phyloP scores from a whole-genome alignment of 495 filamentous ascomycete genomes.

The Daldinia grandis region DNA sequence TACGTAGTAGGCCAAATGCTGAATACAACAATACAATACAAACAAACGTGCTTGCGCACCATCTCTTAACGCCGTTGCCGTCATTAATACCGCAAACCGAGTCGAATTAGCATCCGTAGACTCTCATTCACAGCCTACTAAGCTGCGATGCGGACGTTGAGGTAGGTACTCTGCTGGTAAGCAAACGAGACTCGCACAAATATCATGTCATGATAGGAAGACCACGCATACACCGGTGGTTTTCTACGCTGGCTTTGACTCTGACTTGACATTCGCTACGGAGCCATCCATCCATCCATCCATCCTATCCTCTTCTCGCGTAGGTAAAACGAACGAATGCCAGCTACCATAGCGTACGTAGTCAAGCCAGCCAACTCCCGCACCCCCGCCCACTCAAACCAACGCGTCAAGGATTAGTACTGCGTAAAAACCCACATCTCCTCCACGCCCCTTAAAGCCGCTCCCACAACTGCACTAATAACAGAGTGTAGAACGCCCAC shows the following conservation, averaged over 20 bases:
- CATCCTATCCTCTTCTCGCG: neutral
- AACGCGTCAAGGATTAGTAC: neutral
- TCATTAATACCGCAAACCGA: neutral
- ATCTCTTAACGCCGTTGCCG: neutral
- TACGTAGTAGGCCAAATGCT: neutral
- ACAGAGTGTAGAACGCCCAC: conserved; percentile 1
- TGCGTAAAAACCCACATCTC: neutral
- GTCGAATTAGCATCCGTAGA: neutral
- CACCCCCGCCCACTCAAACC: neutral
- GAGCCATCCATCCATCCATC: neutral
- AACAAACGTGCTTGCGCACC: neutral
- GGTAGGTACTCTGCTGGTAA: neutral
- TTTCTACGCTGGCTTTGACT: neutral
- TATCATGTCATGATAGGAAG: neutral
- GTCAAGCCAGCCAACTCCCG: neutral
- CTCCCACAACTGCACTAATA: neutral
- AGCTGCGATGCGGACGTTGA: neutral
- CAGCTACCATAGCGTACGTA: neutral
- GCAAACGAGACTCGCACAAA: neutral
- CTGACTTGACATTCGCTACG: neutral
- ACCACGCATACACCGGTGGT: neutral
- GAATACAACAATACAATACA: neutral
- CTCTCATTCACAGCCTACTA: neutral
- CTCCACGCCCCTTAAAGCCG: neutral
- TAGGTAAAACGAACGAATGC: neutral